A percentile compares a stretch with the other conserved stretches of the same genome.
These are phyloP conservation scores for Xylariaceae sp. DNA, from an alignment of 2,329 filamentous ascomycete species.

Conservation along the genomic window DNA sequence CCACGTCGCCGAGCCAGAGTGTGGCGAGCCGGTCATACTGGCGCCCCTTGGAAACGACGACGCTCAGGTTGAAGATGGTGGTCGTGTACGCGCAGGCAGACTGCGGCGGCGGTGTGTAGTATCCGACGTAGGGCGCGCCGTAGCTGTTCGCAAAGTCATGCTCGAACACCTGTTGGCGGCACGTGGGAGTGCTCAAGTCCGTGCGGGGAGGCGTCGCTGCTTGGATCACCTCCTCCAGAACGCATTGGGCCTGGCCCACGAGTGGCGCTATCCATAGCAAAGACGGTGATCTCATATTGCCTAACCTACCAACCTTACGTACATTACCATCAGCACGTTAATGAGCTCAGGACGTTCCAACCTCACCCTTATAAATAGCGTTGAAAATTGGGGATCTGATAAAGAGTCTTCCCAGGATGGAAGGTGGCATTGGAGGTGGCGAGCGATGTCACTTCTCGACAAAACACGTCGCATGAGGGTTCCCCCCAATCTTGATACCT, in stretches of 20 bases:
- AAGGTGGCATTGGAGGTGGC: conserved; percentile 13
- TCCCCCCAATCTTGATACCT: too few relatives aligned
- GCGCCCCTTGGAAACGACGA: conserved; percentile 50
- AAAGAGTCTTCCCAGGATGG: conserved; percentile 3
- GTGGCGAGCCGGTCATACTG: conserved; percentile 58
- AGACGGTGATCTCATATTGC: conserved; percentile 5
- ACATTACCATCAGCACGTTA: neutral
- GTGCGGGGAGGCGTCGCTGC: conserved; percentile 23
- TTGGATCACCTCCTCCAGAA: conserved; percentile 26
- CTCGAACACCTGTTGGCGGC: conserved; percentile 21
- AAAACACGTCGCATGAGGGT: too few relatives aligned
- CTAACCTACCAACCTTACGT: too few relatives aligned
- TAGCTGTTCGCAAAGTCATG: conserved; percentile 28
- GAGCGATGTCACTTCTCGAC: conserved; percentile 5
- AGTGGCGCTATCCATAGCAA: conserved; percentile 2
- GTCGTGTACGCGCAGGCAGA: conserved; percentile 25
- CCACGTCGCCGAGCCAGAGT: conserved; percentile 57
- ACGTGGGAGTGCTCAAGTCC: conserved; percentile 17
- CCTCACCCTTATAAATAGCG: too few relatives aligned
- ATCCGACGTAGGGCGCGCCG: conserved; percentile 24
- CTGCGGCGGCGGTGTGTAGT: conserved; percentile 20
- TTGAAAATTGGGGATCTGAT: too few relatives aligned
- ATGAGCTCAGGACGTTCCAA: too few relatives aligned
- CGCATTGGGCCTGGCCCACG: neutral
- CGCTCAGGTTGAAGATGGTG: conserved; percentile 51